Evolutionary conservation across 306 rosid genomes (phyloP).

Genomic region (Lagenaria siceraria): DNA sequence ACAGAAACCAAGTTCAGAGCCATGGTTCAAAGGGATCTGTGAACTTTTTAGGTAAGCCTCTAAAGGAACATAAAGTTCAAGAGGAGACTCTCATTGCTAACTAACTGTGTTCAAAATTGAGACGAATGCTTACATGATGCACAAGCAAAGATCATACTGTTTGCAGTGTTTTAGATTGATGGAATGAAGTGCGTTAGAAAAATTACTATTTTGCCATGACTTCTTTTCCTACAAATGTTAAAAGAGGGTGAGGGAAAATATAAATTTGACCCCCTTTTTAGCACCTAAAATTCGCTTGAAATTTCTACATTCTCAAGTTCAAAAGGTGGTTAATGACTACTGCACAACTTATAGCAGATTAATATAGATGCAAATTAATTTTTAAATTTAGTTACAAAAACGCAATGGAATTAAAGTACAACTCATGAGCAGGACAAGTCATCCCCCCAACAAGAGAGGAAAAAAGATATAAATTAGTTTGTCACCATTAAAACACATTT

Average conservation of each 20-base stretch:
- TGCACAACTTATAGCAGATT: background rate
- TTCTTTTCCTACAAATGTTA: background rate
- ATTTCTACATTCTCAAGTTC: background rate
- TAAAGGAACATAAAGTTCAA: background rate
- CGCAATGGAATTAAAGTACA: background rate
- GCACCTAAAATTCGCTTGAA: background rate
- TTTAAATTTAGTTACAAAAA: background rate
- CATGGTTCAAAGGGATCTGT: background rate
- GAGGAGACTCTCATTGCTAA: background rate
- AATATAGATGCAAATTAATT: background rate
- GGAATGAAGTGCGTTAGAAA: background rate
- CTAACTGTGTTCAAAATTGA: background rate
- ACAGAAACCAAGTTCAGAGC: background rate
- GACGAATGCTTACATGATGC: background rate
- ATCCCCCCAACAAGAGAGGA: background rate
- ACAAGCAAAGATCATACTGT: background rate
- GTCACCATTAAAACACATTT: conserved; percentile 1
- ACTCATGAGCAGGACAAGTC: background rate
- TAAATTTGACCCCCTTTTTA: background rate
- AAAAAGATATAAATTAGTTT: background rate
- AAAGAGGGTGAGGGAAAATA: background rate
- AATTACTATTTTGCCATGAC: background rate
- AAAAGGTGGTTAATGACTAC: background rate
- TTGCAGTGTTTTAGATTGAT: background rate
- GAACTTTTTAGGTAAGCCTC: background rate